Evolutionary conservation across 345 rosid genomes (phyloP).

Genomic region (Populus davidiana): DNA sequence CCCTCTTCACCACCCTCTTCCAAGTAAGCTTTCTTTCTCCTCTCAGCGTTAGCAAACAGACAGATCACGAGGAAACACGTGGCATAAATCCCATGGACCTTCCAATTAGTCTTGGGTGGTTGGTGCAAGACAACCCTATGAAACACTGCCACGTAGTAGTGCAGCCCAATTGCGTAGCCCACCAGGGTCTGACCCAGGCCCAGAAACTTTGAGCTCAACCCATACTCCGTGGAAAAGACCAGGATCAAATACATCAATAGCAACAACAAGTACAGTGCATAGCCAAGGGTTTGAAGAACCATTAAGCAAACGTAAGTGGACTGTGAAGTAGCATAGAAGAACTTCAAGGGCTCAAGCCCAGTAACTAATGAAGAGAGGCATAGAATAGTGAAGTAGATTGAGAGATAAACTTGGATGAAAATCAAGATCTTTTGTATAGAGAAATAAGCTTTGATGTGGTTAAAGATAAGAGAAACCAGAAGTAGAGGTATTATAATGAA

Average conservation of each 20-base stretch:
- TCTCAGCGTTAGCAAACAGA: slow-evolving; percentile 59
- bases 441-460: slow-evolving; percentile 76
- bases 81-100: slow-evolving; percentile 83
- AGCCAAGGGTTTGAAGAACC: slow-evolving; percentile 73
- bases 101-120: slow-evolving; percentile 93
- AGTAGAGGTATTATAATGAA: slow-evolving; percentile 74
- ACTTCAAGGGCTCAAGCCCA: slow-evolving; percentile 78
- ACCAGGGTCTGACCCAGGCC: slow-evolving; percentile 70
- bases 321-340: slow-evolving; percentile 72
- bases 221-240: slow-evolving; percentile 67
- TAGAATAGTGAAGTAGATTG: slow-evolving; percentile 89
- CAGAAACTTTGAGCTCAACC: slow-evolving; percentile 57
- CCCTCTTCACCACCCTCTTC: slow-evolving; percentile 92
- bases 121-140: slow-evolving; percentile 76
- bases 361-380: slow-evolving; percentile 66
- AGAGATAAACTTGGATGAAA: slow-evolving; percentile 86
- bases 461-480: slow-evolving; percentile 71
- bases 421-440: slow-evolving; percentile 77
- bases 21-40: slow-evolving; percentile 86
- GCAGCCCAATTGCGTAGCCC: slow-evolving; percentile 77
- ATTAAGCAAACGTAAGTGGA: slow-evolving; percentile 70
- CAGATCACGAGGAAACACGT: slow-evolving; percentile 77
- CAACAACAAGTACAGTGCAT: slow-evolving; percentile 65
- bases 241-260: slow-evolving; percentile 74
- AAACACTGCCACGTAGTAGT: slow-evolving; percentile 84